phyloP scores from a whole-genome alignment of 2,329 filamentous ascomycete genomes.

The Colletotrichum sp. region DNA sequence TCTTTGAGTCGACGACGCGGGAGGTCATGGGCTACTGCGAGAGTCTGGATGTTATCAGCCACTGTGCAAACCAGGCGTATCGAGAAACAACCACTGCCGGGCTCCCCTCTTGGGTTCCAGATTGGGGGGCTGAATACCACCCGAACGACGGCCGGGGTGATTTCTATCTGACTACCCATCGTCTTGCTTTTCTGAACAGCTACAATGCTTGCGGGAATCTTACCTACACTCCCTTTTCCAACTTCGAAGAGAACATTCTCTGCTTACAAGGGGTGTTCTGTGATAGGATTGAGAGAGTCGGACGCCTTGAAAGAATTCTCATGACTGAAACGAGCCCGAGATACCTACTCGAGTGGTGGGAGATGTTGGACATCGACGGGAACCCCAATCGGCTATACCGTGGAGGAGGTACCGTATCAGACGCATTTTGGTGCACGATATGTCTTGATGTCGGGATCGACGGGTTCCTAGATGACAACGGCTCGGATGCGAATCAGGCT shows the following conservation, averaged over 20 bases:
- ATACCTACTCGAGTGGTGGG: background rate
- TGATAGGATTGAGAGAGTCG: background rate
- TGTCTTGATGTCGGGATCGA: background rate
- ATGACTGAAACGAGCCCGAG: background rate
- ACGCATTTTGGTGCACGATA: background rate
- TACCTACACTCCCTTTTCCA: fast-evolving
- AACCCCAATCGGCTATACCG: background rate
- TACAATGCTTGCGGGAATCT: background rate
- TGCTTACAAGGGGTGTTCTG: background rate
- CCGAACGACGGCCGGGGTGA: background rate
- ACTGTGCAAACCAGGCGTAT: background rate
- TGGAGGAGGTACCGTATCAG: background rate
- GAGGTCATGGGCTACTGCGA: background rate
- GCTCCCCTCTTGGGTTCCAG: background rate
- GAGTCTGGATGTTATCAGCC: background rate
- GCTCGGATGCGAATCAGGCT: fast-evolving
- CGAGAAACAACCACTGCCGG: background rate
- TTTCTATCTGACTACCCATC: background rate
- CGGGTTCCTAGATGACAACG: background rate
- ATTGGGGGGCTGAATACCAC: background rate
- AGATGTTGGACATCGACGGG: background rate
- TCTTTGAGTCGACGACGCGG: background rate
- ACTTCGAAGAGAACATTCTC: background rate
- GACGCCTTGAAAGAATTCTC: fast-evolving
- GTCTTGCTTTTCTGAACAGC: fast-evolving